phyloP scores from a whole-genome alignment of 2,329 filamentous ascomycete genomes.

The Aureobasidium sp. region DNA sequence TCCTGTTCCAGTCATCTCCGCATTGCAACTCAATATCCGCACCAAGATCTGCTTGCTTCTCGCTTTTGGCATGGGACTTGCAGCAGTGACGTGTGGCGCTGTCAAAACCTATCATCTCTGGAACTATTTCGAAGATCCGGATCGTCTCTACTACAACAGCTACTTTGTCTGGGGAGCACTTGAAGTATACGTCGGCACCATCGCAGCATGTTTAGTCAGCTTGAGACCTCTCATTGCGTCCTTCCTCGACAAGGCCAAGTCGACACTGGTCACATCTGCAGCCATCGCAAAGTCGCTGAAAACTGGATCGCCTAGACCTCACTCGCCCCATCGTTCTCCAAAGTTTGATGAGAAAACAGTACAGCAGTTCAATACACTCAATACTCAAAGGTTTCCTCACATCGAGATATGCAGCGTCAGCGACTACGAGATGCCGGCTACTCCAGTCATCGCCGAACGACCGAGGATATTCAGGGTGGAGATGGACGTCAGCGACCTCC shows the following conservation, averaged over 20 bases:
- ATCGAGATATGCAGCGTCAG: conserved; percentile 5
- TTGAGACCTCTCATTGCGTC: conserved; percentile 36
- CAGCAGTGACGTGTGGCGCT: conserved; percentile 38
- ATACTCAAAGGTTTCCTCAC: background rate
- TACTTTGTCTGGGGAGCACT: conserved; percentile 42
- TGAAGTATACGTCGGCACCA: conserved; percentile 39
- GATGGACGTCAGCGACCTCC: background rate
- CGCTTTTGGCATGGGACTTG: conserved; percentile 34
- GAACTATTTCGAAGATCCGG: conserved; percentile 29
- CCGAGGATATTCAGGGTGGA: background rate
- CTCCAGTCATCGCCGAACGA: background rate
- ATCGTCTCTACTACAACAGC: conserved; percentile 32
- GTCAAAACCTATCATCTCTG: conserved; percentile 37
- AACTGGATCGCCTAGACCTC: background rate
- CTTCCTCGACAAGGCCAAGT: conserved; percentile 29
- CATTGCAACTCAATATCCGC: conserved; percentile 37
- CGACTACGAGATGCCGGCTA: background rate
- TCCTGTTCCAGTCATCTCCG: conserved; percentile 39
- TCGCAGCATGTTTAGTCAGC: conserved; percentile 39
- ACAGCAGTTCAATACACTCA: conserved; percentile 1
- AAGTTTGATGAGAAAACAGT: background rate
- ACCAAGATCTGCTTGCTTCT: conserved; percentile 34
- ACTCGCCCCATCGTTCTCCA: background rate
- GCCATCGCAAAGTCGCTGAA: background rate
- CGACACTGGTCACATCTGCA: background rate